Conservation (phyloP, 805 yeast species). For the Pichia nanzhaoensis region DNA sequence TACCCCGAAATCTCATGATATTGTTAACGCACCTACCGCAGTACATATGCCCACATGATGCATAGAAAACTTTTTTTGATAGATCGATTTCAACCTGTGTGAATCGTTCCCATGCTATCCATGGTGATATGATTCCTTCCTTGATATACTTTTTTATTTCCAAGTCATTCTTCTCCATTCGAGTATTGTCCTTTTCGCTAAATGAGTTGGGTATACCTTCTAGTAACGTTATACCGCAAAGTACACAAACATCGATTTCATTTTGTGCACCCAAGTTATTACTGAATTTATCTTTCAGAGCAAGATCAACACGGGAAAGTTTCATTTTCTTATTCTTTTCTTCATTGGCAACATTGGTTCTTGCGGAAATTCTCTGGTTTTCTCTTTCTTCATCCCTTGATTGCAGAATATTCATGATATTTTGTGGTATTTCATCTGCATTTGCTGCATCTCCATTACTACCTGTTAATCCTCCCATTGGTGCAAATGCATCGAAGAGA, state of each 20-base stretch:
- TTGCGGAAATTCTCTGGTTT: slow-evolving; percentile 18
- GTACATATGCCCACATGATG: slow-evolving; percentile 76
- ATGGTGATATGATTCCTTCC: slow-evolving; percentile 47
- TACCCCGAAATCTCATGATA: slow-evolving; percentile 33
- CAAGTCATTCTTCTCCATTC: slow-evolving; percentile 16
- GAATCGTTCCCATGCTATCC: slow-evolving; percentile 46
- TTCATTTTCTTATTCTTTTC: slow-evolving; percentile 15
- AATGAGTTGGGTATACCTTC: slow-evolving; percentile 49
- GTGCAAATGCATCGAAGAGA: background rate
- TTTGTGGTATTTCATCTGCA: slow-evolving; percentile 22
- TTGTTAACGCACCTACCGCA: slow-evolving; percentile 80
- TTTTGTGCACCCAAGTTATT: slow-evolving; percentile 30
- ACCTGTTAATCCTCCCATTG: background rate
- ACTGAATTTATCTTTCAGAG: slow-evolving; percentile 13
- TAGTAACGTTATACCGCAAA: slow-evolving; percentile 71
- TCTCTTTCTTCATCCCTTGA: slow-evolving; percentile 26
- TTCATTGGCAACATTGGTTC: slow-evolving; percentile 17
- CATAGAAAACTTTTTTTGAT: slow-evolving; percentile 58
- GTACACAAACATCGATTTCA: slow-evolving; percentile 38
- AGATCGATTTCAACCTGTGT: slow-evolving; percentile 51
- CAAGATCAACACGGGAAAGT: slow-evolving; percentile 14
- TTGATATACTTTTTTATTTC: slow-evolving; percentile 22
- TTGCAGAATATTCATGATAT: slow-evolving; percentile 26
- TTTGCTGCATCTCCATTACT: background rate
- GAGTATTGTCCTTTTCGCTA: slow-evolving; percentile 29